Percentiles rank a stretch among this genome's conserved stretches.
Conservation (phyloP, 208 protist genomes). For the Balamuthia mandrillaris region DNA sequence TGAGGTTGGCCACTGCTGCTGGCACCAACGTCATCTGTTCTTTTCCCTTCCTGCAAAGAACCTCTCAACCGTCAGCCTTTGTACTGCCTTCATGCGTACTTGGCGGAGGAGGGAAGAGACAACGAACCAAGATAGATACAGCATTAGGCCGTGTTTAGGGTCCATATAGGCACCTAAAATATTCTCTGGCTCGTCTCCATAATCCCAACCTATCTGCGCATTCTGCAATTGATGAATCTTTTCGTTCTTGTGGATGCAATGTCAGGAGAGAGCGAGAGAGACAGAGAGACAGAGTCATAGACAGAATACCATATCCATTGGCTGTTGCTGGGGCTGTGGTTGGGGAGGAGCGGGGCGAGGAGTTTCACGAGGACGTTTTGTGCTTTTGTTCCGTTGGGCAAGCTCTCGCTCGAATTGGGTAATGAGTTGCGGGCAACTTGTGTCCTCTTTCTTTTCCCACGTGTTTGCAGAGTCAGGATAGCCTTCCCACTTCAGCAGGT, state of each 20-base stretch:
- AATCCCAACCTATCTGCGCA: neutral
- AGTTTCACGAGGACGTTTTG: neutral
- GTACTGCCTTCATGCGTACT: too few species aligned
- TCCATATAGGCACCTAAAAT: neutral
- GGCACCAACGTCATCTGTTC: conserved; percentile 6
- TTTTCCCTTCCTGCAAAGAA: neutral
- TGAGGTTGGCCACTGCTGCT: neutral
- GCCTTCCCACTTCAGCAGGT: conserved; percentile 12
- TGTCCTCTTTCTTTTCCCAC: conserved; percentile 26
- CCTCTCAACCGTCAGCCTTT: neutral
- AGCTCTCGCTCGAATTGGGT: neutral
- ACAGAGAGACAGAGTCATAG: neutral
- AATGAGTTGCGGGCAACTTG: neutral
- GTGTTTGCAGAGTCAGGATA: conserved; percentile 7
- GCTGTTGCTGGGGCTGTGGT: neutral
- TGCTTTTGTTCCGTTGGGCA: neutral
- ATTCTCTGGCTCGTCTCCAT: conserved; percentile 22
- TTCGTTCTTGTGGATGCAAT: neutral
- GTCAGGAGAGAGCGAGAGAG: neutral
- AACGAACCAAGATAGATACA: neutral
- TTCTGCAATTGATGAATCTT: neutral
- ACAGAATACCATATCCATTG: neutral
- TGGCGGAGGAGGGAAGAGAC: neutral
- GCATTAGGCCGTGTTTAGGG: neutral
- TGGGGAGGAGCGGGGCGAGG: neutral